phyloP scores from a whole-genome alignment of 352 stramenopile genomes.

The Phytophthora uliginosa region DNA sequence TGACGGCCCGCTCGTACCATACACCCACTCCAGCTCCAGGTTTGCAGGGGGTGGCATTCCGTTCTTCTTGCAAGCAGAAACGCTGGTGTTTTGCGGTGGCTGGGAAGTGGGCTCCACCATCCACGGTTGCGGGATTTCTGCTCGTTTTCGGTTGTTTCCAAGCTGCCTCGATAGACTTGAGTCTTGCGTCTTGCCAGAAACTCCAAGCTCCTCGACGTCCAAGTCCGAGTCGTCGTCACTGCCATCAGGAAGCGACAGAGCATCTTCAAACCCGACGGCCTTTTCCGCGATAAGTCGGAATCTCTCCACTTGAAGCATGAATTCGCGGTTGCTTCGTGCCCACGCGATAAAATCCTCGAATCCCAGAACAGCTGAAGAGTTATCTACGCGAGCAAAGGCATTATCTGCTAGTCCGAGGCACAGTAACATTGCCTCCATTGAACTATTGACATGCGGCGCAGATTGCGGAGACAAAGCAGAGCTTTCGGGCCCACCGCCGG shows the following conservation, averaged over 20 bases:
- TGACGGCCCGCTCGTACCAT: slow-evolving; percentile 63
- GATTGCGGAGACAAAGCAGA: not conserved
- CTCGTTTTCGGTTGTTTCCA: slow-evolving; percentile 11
- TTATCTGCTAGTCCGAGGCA: slow-evolving; percentile 64
- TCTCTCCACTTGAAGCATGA: slow-evolving; percentile 88
- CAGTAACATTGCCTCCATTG: slow-evolving; percentile 48
- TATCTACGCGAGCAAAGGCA: slow-evolving; percentile 68
- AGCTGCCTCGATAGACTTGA: not conserved
- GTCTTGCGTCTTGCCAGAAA: slow-evolving; percentile 3
- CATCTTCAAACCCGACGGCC: slow-evolving; percentile 68
- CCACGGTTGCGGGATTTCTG: slow-evolving; percentile 51
- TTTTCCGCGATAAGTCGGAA: slow-evolving; percentile 83
- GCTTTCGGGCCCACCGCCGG: slow-evolving; percentile 35
- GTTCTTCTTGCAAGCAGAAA: slow-evolving; percentile 12
- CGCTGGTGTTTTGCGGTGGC: not conserved
- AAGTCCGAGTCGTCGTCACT: slow-evolving; percentile 86
- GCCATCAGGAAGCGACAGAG: slow-evolving; percentile 67
- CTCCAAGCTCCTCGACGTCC: slow-evolving; percentile 49
- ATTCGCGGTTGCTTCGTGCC: slow-evolving; percentile 85
- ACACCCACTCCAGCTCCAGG: slow-evolving; percentile 81
- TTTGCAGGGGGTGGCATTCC: slow-evolving; percentile 68
- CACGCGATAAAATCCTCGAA: slow-evolving; percentile 89
- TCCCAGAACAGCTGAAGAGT: slow-evolving; percentile 52
- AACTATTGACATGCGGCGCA: slow-evolving; percentile 9
- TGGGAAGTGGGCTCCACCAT: slow-evolving; percentile 52